phyloP scores from a whole-genome alignment of 2,329 filamentous ascomycete species.

The Alternaria infectoria region DNA sequence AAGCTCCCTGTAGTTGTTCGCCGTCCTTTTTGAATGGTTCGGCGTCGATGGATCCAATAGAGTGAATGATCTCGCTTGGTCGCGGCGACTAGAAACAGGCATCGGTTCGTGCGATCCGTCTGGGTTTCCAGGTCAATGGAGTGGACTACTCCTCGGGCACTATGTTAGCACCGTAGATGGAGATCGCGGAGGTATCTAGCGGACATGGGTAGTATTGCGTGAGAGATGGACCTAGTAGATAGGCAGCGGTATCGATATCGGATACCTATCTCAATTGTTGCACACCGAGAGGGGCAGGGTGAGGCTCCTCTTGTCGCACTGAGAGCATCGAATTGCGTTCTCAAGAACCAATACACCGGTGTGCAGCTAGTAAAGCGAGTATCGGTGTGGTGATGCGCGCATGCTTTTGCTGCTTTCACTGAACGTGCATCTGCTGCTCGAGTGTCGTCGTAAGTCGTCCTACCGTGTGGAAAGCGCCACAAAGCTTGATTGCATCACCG shows the following conservation, averaged over 20 bases:
- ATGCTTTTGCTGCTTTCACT: neutral
- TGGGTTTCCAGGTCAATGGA: constrained; percentile 11
- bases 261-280: constrained; percentile 8
- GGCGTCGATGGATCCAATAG: neutral
- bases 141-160: constrained; percentile 5
- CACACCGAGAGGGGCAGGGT: constrained; percentile 2
- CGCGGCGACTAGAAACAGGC: neutral
- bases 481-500: constrained; percentile 41
- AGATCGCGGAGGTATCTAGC: neutral
- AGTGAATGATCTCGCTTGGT: neutral
- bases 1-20: constrained; percentile 1
- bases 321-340: neutral
- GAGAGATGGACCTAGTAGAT: neutral
- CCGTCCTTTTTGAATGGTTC: neutral
- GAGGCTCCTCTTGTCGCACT: constrained; percentile 4
- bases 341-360: neutral
- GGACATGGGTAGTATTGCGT: neutral
- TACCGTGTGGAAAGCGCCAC: constrained; percentile 37
- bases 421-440: constrained; percentile 8
- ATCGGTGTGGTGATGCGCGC: neutral
- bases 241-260: neutral
- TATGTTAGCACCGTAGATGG: constrained; percentile 4
- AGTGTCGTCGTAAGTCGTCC: constrained; percentile 11
- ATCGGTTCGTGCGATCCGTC: neutral
- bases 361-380: neutral